Evolutionary conservation across 352 stramenopile species (phyloP).

Genomic region (Phytophthora multivora): DNA sequence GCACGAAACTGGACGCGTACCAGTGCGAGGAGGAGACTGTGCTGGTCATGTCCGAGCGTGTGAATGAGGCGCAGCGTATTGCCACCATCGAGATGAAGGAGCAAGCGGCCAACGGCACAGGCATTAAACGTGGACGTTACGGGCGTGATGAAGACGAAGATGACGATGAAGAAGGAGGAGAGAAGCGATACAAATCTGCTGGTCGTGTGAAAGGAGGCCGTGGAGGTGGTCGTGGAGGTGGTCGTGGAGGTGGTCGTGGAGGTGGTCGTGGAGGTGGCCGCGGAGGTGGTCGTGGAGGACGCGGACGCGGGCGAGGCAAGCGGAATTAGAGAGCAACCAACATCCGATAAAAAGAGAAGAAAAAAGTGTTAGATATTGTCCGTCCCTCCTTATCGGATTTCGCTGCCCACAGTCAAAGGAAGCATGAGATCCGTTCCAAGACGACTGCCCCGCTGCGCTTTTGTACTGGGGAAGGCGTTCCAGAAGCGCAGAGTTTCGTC

Average conservation of each 20-base stretch:
- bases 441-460: slow-evolving; percentile 49
- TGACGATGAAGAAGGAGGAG: slow-evolving; percentile 41
- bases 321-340: slow-evolving; percentile 37
- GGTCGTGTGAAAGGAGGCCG: slow-evolving; percentile 53
- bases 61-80: slow-evolving; percentile 97
- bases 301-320: slow-evolving; percentile 27
- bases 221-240: slow-evolving; percentile 29
- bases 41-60: slow-evolving; percentile 96
- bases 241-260: slow-evolving; percentile 42
- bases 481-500: slow-evolving; percentile 98
- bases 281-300: slow-evolving; percentile 27
- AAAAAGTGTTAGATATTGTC: slow-evolving; percentile 41
- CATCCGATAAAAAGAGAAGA: slow-evolving; percentile 17
- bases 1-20: slow-evolving; percentile 82
- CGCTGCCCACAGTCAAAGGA: slow-evolving; percentile 52
- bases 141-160: slow-evolving; percentile 53
- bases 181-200: slow-evolving; percentile 83
- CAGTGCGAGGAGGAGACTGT: slow-evolving; percentile 95
- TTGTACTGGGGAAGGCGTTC: slow-evolving; percentile 95
- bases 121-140: slow-evolving; percentile 64
- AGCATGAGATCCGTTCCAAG: slow-evolving; percentile 65
- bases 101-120: slow-evolving; percentile 54
- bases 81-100: slow-evolving; percentile 92
- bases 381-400: slow-evolving; percentile 59
- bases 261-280: slow-evolving; percentile 32